A percentile compares a stretch with the other conserved stretches of the same genome.
These are phyloP conservation scores for Linnemannia elongata DNA, from an alignment of 192 early-diverging fungal species.

Conservation along the genomic window DNA sequence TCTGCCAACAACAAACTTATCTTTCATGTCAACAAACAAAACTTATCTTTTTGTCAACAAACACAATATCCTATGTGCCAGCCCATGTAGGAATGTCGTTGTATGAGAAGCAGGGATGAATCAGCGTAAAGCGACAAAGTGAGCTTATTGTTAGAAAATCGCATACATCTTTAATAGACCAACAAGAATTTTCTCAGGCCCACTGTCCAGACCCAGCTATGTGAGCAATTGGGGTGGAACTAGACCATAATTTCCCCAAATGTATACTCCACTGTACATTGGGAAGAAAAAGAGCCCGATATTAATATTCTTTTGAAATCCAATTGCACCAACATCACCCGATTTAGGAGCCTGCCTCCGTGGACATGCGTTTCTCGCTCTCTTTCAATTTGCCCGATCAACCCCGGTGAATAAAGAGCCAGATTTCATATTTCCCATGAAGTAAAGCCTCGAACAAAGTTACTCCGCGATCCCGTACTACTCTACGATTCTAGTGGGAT, in stretches of 20 bases:
- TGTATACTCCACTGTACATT: background rate
- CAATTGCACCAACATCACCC: background rate
- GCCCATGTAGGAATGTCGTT: background rate
- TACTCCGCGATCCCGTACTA: background rate
- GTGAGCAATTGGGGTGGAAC: constrained; percentile 10
- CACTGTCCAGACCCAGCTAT: constrained; percentile 9
- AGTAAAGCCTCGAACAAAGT: background rate
- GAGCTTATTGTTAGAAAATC: background rate
- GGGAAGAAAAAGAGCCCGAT: constrained; percentile 1
- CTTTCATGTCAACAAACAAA: background rate
- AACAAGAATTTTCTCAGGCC: constrained; percentile 8
- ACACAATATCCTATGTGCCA: background rate
- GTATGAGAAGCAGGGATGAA: background rate
- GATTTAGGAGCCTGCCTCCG: constrained; percentile 5
- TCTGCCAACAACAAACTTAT: background rate
- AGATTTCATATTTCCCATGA: constrained; percentile 1
- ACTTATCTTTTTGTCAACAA: constrained; percentile 7
- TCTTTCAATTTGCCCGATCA: constrained; percentile 16
- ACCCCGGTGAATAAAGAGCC: constrained; percentile 20
- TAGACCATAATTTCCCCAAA: constrained; percentile 9
- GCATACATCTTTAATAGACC: constrained; percentile 5
- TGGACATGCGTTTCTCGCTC: constrained; percentile 1
- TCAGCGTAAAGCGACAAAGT: background rate
- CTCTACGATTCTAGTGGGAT: background rate
- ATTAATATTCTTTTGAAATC: background rate